Evolutionary conservation across 108 stramenopile genomes (phyloP), one percentile per base, ranked within the genome.

Genomic region (Cyclotella distinguenda): DNA sequence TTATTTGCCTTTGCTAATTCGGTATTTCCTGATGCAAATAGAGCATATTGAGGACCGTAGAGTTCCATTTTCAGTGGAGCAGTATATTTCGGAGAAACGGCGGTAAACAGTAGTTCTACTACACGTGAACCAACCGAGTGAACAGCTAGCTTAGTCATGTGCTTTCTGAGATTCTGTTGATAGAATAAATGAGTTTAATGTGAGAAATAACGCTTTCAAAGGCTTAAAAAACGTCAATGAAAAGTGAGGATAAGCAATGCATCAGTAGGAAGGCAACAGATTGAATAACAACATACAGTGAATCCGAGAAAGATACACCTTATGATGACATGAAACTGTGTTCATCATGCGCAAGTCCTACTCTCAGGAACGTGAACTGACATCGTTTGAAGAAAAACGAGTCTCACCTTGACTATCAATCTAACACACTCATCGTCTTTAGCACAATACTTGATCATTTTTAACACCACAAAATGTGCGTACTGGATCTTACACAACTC

Each of bases 401-500:
- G n/a, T 34, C 86, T 55, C 57, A 88, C 88, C 85, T 86, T 90
- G 47, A 90, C 86, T 56, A 90, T 86, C 66, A 80, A 62, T 34
- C 76, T 70, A 30, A 87, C 73, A 56, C 77, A 83, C 13, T 77
- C 83, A 34, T 77, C 66, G 60, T 86, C 84, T 33, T 71, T 72
- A 39, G 54, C 60, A 50, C 89, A 85, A 62, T 94, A 95, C 63
- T 91, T 91, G 66, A 96, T 93, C 53, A 89, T 77, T 67, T 96
- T 96, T 40, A 95, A 70, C 38, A 88, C 90, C 42, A 77, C 77
- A 80, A 96, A 96, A 79, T 95, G 93, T 38, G 91, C 87, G 73
- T 96, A 96, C 53, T 91, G 96, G 44, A 78, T 82, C 85, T 90
- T 95, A 60, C 87, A 79, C 45, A 96, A 62, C 55, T 95, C 95